Evolutionary conservation across 148 eudicot species (phyloP).

Genomic region (Fagopyrum homotropicum): DNA sequence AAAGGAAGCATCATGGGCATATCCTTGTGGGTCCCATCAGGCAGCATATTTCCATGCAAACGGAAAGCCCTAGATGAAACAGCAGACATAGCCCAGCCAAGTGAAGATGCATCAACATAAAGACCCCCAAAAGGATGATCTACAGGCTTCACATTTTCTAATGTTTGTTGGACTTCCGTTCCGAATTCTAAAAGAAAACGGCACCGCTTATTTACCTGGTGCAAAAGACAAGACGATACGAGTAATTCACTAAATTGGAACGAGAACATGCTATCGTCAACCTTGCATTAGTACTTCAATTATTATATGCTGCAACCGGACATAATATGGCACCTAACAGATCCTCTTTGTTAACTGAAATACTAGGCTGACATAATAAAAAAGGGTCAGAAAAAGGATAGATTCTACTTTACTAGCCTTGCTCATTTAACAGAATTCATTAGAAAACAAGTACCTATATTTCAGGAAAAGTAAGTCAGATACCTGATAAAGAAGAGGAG

Average conservation of each 20-base stretch:
- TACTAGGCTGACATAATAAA: background rate
- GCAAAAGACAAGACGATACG: background rate
- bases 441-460: slow-evolving; percentile 8
- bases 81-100: slow-evolving; percentile 98
- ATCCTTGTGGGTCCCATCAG: slow-evolving; percentile 40
- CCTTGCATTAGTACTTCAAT: background rate
- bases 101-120: slow-evolving; percentile 66
- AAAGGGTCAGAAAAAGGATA: background rate
- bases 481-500: slow-evolving; percentile 90
- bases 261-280: background rate
- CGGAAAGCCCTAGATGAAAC: slow-evolving; percentile 96
- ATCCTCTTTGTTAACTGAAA: background rate
- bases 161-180: slow-evolving; percentile 45
- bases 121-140: slow-evolving; percentile 88
- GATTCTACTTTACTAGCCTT: background rate
- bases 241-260: background rate
- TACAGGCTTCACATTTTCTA: slow-evolving; percentile 35
- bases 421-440: background rate
- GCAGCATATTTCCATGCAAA: slow-evolving; percentile 48
- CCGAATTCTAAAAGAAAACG: slow-evolving; percentile 86
- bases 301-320: background rate
- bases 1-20: slow-evolving; percentile 95
- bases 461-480: background rate
- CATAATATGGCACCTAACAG: background rate
- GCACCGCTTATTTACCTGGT: slow-evolving; percentile 88